Evolutionary conservation across 2,329 filamentous ascomycete species (phyloP), one percentile per base, ranked within the genome.

Genomic region (Pseudocercospora eumusae): DNA sequence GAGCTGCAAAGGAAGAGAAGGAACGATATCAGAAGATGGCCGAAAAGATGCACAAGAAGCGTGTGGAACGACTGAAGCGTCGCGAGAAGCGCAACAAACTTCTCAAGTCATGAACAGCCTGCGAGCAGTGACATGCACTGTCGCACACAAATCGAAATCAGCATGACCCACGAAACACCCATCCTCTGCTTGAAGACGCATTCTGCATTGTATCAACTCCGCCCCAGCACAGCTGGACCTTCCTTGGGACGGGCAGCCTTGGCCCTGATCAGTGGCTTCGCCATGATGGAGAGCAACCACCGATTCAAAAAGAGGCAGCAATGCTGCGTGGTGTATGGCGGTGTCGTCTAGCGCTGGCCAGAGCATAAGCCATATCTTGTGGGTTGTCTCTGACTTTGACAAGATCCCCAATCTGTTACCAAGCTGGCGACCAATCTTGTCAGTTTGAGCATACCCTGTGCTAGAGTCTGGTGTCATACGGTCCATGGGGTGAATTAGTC

Each of bases 21-120:
- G 92, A 93, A 73, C 84, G 93, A 69, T 98, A 93, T 75, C 91
- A 92, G 77, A 91, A 93, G 82, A 86, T 99, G 86, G 93, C 92
- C 20, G 91, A 92, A 80, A 98, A 95, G 82, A 98, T 99, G 95
- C 93, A 98, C 81, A 87, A 86, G 78, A 98, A 96, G 84, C 85
- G 93, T 64, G 89, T 98, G 11, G 95, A 99, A 79, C 86, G 95
- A 70, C 79, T 96, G 77, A 96, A 92, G 87, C 86, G 93, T 74
- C 90, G 92, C 78, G 95, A 99, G 83, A 98, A 98, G 88, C 87
- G 95, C 75, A 99, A 93, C 79, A 95, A 93, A 81, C 79, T 92
- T 75, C 71, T 83, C 63, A 82, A 82, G 69, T 82, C 80, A 33
- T 82, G 76, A 72, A 55, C 1, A 31, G n/a, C 44, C 44, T 25